A percentile compares a stretch with the other conserved stretches of the same genome.
phyloP scores from a whole-genome alignment of 805 yeast species.

The Brettanomyces bruxellensis region DNA sequence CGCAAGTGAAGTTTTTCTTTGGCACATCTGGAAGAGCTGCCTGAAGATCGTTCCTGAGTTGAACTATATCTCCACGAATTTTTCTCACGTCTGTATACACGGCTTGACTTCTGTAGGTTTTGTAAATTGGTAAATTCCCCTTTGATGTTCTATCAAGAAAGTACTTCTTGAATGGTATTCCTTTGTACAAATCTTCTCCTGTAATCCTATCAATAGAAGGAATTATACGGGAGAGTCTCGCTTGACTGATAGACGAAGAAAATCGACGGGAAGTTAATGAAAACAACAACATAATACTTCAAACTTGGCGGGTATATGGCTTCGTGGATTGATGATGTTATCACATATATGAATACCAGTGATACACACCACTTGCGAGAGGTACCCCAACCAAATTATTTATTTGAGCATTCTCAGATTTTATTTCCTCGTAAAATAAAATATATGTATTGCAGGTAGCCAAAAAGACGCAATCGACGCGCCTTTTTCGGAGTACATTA shows the following conservation, averaged over 20 bases:
- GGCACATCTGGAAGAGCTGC: constrained; percentile 38
- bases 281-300: no score
- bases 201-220: constrained; percentile 19
- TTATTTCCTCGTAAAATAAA: no score
- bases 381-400: no score
- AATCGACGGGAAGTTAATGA: no score
- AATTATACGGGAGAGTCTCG: constrained; percentile 11
- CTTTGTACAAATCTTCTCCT: constrained; percentile 14
- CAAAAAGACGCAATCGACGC: no score
- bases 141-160: constrained; percentile 40
- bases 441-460: no score
- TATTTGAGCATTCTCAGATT: no score
- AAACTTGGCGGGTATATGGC: no score
- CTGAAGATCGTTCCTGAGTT: constrained; percentile 59
- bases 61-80: constrained; percentile 58
- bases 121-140: constrained; percentile 78
- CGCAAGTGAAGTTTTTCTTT: constrained; percentile 34
- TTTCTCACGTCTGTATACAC: constrained; percentile 67
- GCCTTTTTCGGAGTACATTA: no score
- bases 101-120: constrained; percentile 52
- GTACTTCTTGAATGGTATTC: constrained; percentile 31
- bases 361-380: no score
- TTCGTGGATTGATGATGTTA: no score
- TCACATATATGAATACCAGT: no score
- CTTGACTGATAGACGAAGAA: not conserved